A percentile compares a stretch with the other conserved stretches of the same genome.
Conservation (phyloP, 345 rosid species). For the Populus pruinosa region DNA sequence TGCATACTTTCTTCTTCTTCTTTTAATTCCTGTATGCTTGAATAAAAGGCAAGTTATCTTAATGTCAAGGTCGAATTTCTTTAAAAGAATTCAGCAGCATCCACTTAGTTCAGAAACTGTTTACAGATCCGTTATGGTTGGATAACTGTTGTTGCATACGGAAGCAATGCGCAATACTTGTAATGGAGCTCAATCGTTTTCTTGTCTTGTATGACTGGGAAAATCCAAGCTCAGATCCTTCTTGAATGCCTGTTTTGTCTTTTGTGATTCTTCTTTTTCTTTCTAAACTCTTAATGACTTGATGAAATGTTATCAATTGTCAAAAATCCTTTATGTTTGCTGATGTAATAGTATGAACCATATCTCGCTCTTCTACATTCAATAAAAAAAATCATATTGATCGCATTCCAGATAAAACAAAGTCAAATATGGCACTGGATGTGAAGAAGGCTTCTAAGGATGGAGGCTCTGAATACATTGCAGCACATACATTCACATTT, state of each 20-base stretch:
- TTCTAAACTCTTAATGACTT: neutral
- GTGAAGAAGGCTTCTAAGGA: constrained; percentile 41
- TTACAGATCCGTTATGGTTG: neutral
- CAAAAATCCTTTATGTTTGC: constrained; percentile 8
- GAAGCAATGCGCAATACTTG: neutral
- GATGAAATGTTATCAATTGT: neutral
- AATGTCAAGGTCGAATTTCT: neutral
- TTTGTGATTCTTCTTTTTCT: constrained; percentile 9
- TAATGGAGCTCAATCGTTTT: neutral
- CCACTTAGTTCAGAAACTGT: neutral
- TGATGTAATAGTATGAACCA: neutral
- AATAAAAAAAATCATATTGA: neutral
- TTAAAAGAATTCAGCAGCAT: neutral
- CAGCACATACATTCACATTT: constrained; percentile 71
- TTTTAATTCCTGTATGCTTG: neutral
- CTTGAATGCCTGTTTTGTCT: neutral
- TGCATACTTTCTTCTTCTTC: no score
- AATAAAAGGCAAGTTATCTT: neutral
- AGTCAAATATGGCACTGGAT: constrained; percentile 33
- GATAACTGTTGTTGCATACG: constrained; percentile 3
- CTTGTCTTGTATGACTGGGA: constrained; percentile 3
- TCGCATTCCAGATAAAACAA: constrained; percentile 37
- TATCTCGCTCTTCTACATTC: neutral
- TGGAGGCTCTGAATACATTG: constrained; percentile 51
- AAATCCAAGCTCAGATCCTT: constrained; percentile 7